Base-by-base conservation (phyloP, 2,329 filamentous ascomycete species). In the Botrytis galanthina region DNA sequence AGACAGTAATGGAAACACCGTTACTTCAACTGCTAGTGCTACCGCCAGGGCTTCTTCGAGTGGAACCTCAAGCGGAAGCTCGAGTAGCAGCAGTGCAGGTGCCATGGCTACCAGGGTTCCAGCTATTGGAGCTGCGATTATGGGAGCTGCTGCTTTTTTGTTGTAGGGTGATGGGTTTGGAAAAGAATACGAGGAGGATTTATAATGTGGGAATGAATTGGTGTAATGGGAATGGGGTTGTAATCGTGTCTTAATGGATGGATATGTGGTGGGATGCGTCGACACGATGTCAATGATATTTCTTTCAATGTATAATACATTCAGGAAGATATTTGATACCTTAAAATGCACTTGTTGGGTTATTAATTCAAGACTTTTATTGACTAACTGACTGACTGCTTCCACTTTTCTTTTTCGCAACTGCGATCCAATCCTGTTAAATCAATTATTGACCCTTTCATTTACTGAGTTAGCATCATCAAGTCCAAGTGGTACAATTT, bases 91-190 rank as follows among this genome's bases (percentile, higher is more conserved):
- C 39, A 32, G 10, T 57, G 66, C 9, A 12, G 66, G 26, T n/a
- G 66, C 66, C 5, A 29, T 68, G 48, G 66, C 66, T 22, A 68
- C 66, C 6, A 42, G 35, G 10, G 35, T 68, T 57, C 66, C 66
- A 20, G 66, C 48, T 5, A 12, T 68, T 1, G 66, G 66, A 12
- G 66, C 66, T 29, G 48, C 48, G 37, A 3, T 68, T 9, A 16
- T 68, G 26, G 66, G 66, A 22, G 37, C 48, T n/a, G 66, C 37
- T 10, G 66, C 18, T 42, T 68, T 57, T 68, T 44, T 57, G 48
- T 57, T 68, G 66, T 68, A 68, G 48, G n/a, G 48, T 29, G 10
- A 10, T 26, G 32, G 8, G 14, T 39, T 16, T 68, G 26, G 32
- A 12, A 10, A 57, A 37, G 2, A 44, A n/a, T 57, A 37, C 12